Percentiles rank a stretch among this genome's conserved stretches.
Conservation (phyloP, 2,329 filamentous ascomycete genomes). For the Colletotrichum higginsianum region DNA sequence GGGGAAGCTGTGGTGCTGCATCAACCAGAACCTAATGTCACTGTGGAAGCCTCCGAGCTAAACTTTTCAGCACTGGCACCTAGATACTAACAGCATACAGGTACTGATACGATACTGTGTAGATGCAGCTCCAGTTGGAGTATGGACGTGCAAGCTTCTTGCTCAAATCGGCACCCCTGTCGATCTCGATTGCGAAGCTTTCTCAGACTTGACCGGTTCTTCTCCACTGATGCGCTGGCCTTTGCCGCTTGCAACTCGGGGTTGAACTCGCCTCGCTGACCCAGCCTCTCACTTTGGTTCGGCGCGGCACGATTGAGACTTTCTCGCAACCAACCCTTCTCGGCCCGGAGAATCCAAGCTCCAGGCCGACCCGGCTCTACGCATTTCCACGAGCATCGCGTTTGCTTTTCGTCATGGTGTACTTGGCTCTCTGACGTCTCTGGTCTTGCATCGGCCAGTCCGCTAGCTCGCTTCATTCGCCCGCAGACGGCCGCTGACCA, state of each 20-base stretch:
- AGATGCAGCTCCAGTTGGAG: not conserved
- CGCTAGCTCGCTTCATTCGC: conserved; percentile 20
- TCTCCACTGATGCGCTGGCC: conserved; percentile 34
- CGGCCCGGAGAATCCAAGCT: not conserved
- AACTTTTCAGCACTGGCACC: not conserved
- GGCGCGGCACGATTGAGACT: not conserved
- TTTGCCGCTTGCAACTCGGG: conserved; percentile 13
- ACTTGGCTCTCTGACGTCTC: not conserved
- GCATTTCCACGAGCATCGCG: not conserved
- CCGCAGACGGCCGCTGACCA: conserved; percentile 19
- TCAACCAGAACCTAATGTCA: conserved; percentile 8
- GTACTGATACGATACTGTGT: too few relatives aligned
- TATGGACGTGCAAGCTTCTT: not conserved
- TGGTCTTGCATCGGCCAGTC: conserved; percentile 9
- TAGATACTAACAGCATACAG: not conserved
- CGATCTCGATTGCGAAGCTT: conserved; percentile 30
- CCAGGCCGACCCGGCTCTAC: not conserved
- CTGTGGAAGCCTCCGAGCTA: conserved; percentile 1
- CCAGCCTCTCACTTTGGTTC: not conserved
- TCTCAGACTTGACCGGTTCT: not conserved
- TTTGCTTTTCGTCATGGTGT: conserved; percentile 10
- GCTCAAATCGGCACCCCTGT: conserved; percentile 11
- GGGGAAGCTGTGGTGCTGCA: conserved; percentile 8
- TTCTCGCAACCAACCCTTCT: conserved; percentile 3
- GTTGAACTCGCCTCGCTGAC: conserved; percentile 10